These are phyloP conservation scores for Aphanocladium album DNA, from an alignment of 2,329 filamentous ascomycete species.

Conservation along the genomic window DNA sequence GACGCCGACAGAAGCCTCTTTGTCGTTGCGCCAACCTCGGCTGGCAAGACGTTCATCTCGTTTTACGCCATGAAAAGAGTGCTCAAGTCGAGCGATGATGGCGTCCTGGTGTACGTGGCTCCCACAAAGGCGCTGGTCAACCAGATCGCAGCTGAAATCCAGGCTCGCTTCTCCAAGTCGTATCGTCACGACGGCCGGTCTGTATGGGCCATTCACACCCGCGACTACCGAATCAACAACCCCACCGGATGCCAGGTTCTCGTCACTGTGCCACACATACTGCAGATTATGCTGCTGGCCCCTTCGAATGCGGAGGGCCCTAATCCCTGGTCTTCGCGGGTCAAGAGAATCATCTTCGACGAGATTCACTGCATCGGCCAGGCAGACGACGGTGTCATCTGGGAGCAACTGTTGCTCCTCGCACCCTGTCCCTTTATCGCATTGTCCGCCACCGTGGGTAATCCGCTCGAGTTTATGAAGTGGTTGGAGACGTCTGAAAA, in stretches of 20 bases:
- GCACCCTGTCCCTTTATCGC: conserved; percentile 74
- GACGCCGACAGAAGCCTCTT: conserved; percentile 66
- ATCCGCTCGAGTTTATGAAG: conserved; percentile 62
- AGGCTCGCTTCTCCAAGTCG: conserved; percentile 66
- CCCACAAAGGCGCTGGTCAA: conserved; percentile 80
- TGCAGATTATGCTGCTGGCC: conserved; percentile 71
- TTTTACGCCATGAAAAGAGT: conserved; percentile 82
- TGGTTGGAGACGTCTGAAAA: conserved; percentile 65
- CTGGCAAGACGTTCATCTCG: conserved; percentile 78
- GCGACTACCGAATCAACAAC: conserved; percentile 71
- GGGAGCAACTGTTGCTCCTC: conserved; percentile 71
- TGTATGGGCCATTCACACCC: conserved; percentile 74
- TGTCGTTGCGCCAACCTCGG: conserved; percentile 71
- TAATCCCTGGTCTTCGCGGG: conserved; percentile 56
- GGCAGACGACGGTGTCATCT: conserved; percentile 68
- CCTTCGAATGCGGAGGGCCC: conserved; percentile 55
- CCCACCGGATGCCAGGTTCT: conserved; percentile 67
- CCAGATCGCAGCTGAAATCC: conserved; percentile 75
- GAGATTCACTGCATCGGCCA: conserved; percentile 78
- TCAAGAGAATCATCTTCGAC: conserved; percentile 76
- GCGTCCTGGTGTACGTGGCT: conserved; percentile 71
- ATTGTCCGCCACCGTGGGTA: conserved; percentile 74
- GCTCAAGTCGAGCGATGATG: conserved; percentile 61
- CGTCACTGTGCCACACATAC: conserved; percentile 71
- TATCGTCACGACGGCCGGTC: conserved; percentile 57